Conservation (phyloP, 2,329 filamentous ascomycete genomes). For the Trichoderma atroviride region DNA sequence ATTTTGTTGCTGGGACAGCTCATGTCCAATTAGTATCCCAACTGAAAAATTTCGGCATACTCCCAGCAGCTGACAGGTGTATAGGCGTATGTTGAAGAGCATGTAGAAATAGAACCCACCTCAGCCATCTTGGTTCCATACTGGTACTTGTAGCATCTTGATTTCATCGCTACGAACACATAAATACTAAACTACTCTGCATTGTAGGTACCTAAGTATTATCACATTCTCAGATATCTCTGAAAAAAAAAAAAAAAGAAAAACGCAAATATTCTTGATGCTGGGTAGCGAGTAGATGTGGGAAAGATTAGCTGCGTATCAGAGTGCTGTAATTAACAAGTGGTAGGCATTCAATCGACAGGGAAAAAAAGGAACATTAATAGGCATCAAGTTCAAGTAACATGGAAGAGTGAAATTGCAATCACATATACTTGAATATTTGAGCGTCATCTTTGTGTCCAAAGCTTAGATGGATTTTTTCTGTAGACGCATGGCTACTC, state of each 20-base stretch:
- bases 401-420: neutral
- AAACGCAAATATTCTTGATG: neutral
- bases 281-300: neutral
- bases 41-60: neutral
- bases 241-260: too few species aligned
- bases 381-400: neutral
- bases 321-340: neutral
- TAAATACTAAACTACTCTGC: neutral
- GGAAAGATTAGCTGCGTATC: neutral
- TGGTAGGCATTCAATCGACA: neutral
- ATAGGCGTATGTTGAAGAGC: neutral
- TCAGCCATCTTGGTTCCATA: neutral
- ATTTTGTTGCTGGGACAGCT: neutral
- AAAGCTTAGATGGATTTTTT: too few species aligned
- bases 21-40: neutral
- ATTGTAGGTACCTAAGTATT: too few species aligned
- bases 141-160: neutral
- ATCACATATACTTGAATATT: neutral
- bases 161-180: neutral
- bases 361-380: neutral
- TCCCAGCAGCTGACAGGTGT: neutral
- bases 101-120: neutral
- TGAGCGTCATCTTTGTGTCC: neutral
- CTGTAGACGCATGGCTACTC: too few species aligned
- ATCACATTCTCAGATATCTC: too few species aligned